phyloP scores from a whole-genome alignment of 2,329 filamentous ascomycete species.

The Tolypocladium tropicale region DNA sequence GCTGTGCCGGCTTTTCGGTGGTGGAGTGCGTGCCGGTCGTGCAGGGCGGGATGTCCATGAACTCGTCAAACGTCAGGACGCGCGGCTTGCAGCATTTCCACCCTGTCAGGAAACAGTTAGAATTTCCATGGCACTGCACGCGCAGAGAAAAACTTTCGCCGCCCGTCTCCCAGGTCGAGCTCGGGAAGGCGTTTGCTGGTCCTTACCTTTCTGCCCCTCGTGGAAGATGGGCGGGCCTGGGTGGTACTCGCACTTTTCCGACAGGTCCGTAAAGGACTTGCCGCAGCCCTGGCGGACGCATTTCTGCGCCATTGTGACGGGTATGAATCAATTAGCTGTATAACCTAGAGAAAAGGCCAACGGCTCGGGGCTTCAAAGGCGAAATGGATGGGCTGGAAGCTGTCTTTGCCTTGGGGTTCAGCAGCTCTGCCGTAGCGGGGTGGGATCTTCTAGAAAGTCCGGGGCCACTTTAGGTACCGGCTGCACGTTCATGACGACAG shows the following conservation, averaged over 20 bases:
- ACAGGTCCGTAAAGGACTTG: slow-evolving; percentile 71
- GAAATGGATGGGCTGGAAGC: not conserved
- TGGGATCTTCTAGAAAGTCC: slow-evolving; percentile 33
- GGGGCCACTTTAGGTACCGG: too few species aligned
- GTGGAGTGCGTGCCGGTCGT: slow-evolving; percentile 88
- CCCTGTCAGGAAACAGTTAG: slow-evolving; percentile 39
- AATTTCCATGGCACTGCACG: not conserved
- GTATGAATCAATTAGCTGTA: not conserved
- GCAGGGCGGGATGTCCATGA: slow-evolving; percentile 85
- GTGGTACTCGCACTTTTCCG: slow-evolving; percentile 84
- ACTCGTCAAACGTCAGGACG: slow-evolving; percentile 96
- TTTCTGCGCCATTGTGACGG: slow-evolving; percentile 58
- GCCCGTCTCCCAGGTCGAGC: not conserved
- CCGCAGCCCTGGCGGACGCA: slow-evolving; percentile 96
- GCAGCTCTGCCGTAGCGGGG: slow-evolving; percentile 12
- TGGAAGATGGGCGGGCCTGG: slow-evolving; percentile 91
- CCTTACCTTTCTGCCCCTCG: slow-evolving; percentile 90
- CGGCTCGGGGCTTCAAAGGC: not conserved
- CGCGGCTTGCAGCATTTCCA: slow-evolving; percentile 99
- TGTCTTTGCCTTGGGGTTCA: not conserved
- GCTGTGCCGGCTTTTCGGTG: slow-evolving; percentile 57
- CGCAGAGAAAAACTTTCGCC: not conserved
- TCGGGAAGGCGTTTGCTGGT: not conserved
- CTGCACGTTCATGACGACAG: slow-evolving; percentile 14
- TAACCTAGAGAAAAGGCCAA: not conserved